Percentiles rank a stretch among this genome's conserved stretches.
phyloP scores from a whole-genome alignment of 768 basidiomycete genomes.

The Zangia roseola region DNA sequence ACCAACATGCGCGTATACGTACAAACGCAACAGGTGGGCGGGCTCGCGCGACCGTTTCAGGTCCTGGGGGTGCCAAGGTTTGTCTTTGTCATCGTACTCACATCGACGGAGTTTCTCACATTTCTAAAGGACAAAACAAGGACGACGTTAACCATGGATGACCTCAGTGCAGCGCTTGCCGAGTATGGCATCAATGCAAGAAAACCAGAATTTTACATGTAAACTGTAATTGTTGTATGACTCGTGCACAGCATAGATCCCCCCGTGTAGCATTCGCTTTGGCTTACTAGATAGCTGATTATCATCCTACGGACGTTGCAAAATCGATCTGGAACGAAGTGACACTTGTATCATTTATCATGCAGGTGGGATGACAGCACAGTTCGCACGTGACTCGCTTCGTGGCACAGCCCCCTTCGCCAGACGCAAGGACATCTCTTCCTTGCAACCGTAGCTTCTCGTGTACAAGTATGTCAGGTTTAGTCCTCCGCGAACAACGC shows the following conservation, averaged over 20 bases:
- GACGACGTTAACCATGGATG: slow-evolving; percentile 96
- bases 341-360: background rate
- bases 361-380: slow-evolving; percentile 9
- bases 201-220: slow-evolving; percentile 94
- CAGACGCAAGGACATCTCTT: too few species aligned
- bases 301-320: background rate
- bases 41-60: slow-evolving; percentile 52
- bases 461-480: slow-evolving; percentile 40
- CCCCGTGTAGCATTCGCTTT: slow-evolving; percentile 1
- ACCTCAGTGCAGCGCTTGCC: slow-evolving; percentile 86
- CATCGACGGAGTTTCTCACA: slow-evolving; percentile 6
- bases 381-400: too few species aligned
- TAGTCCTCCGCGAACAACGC: too few species aligned
- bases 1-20: slow-evolving; percentile 95
- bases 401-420: too few species aligned
- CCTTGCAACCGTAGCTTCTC: slow-evolving; percentile 29
- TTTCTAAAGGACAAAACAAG: slow-evolving; percentile 75
- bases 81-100: slow-evolving; percentile 16
- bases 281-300: slow-evolving; percentile 3
- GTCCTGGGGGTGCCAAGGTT: slow-evolving; percentile 66
- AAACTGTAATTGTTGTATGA: slow-evolving; percentile 10
- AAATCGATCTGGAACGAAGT: background rate
- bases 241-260: background rate
- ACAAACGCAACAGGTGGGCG: slow-evolving; percentile 82
- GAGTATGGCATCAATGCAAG: slow-evolving; percentile 95